These are phyloP conservation scores for Anthracocystis panici-leucophaei DNA, from an alignment of 1,284 basidiomycete genomes.

Conservation along the genomic window DNA sequence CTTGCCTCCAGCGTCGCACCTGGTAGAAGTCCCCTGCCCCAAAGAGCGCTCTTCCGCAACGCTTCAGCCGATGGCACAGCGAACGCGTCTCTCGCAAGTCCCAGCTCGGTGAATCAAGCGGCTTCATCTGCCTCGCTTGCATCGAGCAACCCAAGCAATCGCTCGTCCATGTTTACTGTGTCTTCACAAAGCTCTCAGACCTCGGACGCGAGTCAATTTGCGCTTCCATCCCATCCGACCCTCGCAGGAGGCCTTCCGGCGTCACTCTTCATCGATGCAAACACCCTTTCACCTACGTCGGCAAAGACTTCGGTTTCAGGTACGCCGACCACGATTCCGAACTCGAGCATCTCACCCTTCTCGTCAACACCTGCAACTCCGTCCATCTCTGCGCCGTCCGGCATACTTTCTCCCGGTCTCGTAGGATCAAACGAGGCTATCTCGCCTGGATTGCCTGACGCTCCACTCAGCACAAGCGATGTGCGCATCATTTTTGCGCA, in stretches of 20 bases:
- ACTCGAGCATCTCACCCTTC: conserved; percentile 13
- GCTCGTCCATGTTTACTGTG: conserved; percentile 61
- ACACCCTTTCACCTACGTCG: conserved; percentile 13
- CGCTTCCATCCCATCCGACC: conserved; percentile 19
- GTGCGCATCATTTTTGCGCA: conserved; percentile 83
- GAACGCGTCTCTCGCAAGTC: conserved; percentile 13
- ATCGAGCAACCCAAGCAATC: conserved; percentile 60
- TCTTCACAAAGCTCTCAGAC: conserved; percentile 64
- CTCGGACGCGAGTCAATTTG: conserved; percentile 44
- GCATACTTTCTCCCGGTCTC: conserved; percentile 8
- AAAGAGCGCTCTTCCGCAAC: conserved; percentile 37
- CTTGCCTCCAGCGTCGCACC: conserved; percentile 5
- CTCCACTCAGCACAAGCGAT: conserved; percentile 78
- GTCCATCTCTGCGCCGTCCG: conserved; percentile 22
- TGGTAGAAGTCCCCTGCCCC: conserved; percentile 9
- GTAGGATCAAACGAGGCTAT: conserved; percentile 8
- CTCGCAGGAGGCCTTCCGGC: conserved; percentile 17
- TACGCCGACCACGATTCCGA: conserved; percentile 3
- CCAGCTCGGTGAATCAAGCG: conserved; percentile 17
- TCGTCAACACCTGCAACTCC: conserved; percentile 31
- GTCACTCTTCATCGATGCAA: conserved; percentile 30
- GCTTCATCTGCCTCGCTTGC: conserved; percentile 36
- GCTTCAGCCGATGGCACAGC: conserved; percentile 40
- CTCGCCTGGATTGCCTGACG: conserved; percentile 18
- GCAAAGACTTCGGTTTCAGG: conserved; percentile 12